phyloP scores from a whole-genome alignment of 2,329 filamentous ascomycete species.

The Parastagonospora avenae region DNA sequence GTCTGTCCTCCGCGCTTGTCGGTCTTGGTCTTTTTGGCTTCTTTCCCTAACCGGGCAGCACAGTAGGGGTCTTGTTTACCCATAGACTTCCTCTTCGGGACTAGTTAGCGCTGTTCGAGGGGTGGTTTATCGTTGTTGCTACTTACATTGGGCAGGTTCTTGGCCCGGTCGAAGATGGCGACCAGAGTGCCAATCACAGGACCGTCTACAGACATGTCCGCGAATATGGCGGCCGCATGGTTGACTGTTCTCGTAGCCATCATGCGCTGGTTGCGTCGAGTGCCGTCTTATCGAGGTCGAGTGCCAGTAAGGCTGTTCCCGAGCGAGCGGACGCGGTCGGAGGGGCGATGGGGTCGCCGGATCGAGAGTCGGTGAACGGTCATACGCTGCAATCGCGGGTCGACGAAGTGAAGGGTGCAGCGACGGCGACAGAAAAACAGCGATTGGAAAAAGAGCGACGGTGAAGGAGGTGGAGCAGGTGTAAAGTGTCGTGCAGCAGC shows the following conservation, averaged over 20 bases:
- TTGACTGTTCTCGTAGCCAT: constrained; percentile 53
- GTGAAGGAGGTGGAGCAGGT: neutral
- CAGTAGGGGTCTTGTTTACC: constrained; percentile 99
- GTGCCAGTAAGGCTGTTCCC: neutral
- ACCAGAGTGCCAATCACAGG: constrained; percentile 93
- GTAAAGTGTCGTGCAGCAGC: neutral
- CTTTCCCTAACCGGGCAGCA: constrained; percentile 89
- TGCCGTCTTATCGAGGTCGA: neutral
- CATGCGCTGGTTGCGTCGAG: constrained; percentile 2
- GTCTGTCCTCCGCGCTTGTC: constrained; percentile 95
- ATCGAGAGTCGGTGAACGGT: constrained; percentile 10
- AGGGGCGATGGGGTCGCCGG: constrained; percentile 1
- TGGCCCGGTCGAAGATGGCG: constrained; percentile 88
- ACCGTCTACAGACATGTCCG: constrained; percentile 91
- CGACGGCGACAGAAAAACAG: constrained; percentile 21
- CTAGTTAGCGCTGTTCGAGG: neutral
- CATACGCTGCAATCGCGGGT: constrained; percentile 30
- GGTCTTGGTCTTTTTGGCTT: constrained; percentile 95
- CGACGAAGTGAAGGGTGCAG: neutral
- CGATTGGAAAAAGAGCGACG: constrained; percentile 16
- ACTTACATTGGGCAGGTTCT: constrained; percentile 82
- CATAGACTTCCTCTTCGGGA: constrained; percentile 74
- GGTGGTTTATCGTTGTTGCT: neutral
- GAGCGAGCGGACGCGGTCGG: neutral
- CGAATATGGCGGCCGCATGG: constrained; percentile 91